phyloP scores from a whole-genome alignment of 2,329 filamentous ascomycete genomes.

The Apiospora kogelbergensis region DNA sequence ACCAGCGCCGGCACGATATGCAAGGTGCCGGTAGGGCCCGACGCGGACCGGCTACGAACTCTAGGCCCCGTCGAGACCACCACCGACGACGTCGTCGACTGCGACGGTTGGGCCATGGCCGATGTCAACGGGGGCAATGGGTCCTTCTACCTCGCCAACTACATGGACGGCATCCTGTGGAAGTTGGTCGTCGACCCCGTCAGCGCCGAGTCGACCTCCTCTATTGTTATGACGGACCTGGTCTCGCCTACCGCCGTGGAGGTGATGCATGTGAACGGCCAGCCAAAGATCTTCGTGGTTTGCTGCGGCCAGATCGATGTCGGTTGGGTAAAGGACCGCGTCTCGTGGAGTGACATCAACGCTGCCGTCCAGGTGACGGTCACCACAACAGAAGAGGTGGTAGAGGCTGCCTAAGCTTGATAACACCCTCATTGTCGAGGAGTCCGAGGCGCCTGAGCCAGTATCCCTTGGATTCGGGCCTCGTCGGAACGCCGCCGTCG shows the following conservation, averaged over 20 bases:
- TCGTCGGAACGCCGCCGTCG: background rate
- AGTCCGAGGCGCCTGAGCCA: background rate
- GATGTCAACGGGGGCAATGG: conserved; percentile 23
- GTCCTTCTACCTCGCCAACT: conserved; percentile 26
- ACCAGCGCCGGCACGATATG: conserved; percentile 26
- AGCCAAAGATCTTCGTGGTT: conserved; percentile 27
- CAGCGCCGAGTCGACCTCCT: conserved; percentile 14
- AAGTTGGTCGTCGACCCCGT: conserved; percentile 16
- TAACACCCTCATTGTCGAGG: background rate
- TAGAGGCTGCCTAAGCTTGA: background rate
- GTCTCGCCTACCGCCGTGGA: conserved; percentile 29
- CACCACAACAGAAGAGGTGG: conserved; percentile 17
- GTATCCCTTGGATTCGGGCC: background rate
- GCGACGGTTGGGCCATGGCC: conserved; percentile 28
- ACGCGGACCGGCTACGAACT: conserved; percentile 19
- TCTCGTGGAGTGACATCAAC: conserved; percentile 28
- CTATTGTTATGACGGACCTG: conserved; percentile 24
- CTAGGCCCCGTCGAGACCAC: conserved; percentile 25
- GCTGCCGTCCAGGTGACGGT: conserved; percentile 23
- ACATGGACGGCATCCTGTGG: conserved; percentile 19
- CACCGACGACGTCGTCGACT: conserved; percentile 25
- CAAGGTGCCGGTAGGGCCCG: conserved; percentile 26
- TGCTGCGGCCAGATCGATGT: conserved; percentile 32
- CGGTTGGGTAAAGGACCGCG: conserved; percentile 28
- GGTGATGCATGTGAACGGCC: conserved; percentile 17